A percentile compares a stretch with the other conserved stretches of the same genome.
Conservation (phyloP, 208 protist genomes). For the Acanthamoeba castellanii region DNA sequence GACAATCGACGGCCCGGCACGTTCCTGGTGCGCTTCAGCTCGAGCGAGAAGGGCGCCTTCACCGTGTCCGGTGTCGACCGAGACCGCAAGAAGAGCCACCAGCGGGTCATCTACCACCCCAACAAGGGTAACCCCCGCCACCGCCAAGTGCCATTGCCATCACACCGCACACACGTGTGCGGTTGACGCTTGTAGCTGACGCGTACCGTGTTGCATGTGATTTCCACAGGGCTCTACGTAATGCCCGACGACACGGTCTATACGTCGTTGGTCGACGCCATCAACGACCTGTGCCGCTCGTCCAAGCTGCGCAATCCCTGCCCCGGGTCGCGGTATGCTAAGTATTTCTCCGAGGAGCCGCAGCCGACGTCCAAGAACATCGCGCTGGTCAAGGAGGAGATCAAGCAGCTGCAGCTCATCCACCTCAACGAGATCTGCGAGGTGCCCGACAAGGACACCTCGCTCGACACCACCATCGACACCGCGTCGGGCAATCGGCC, state of each 20-base stretch:
- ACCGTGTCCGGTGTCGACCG: constrained; percentile 14
- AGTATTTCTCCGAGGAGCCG: constrained; percentile 55
- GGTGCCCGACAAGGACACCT: background rate
- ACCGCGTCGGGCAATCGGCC: background rate
- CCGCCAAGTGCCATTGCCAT: too few species aligned
- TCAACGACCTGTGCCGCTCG: background rate
- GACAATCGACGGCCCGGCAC: constrained; percentile 17
- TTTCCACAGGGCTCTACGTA: background rate
- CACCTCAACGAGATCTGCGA: constrained; percentile 15
- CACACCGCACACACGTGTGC: background rate
- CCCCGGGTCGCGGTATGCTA: constrained; percentile 19
- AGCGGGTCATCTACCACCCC: background rate
- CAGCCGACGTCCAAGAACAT: constrained; percentile 40
- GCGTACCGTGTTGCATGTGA: background rate
- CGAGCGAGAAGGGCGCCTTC: background rate
- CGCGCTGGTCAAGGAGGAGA: constrained; percentile 47
- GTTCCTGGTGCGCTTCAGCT: constrained; percentile 71
- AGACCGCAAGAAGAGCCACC: constrained; percentile 35
- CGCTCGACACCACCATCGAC: constrained; percentile 27
- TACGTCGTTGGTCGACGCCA: background rate
- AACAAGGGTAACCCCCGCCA: background rate
- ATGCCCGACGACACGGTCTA: constrained; percentile 6
- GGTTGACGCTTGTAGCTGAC: background rate
- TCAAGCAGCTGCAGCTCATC: constrained; percentile 48
- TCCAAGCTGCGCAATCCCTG: background rate